A percentile compares a stretch with the other conserved stretches of the same genome.
phyloP scores from a whole-genome alignment of 2,329 filamentous ascomycete genomes.

The Bipolaris gigantea region DNA sequence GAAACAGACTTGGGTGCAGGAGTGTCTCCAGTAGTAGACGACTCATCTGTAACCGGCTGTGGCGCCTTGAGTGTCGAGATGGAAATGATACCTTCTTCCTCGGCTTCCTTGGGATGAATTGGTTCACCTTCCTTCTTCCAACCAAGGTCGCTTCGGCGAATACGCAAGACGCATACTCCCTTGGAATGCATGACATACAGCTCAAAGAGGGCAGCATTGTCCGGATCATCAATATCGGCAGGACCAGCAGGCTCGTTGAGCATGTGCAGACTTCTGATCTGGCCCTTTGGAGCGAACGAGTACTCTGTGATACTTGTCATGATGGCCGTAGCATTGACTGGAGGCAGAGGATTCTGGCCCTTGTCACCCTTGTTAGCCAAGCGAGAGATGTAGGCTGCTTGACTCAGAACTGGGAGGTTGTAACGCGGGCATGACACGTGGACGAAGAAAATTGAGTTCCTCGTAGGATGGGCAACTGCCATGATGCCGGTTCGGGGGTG shows the following conservation, averaged over 20 bases:
- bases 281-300: conserved; percentile 82
- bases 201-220: conserved; percentile 82
- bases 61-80: conserved; percentile 65
- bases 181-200: conserved; percentile 97
- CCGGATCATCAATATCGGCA: conserved; percentile 58
- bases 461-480: conserved; percentile 90
- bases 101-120: conserved; percentile 73
- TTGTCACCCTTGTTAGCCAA: conserved; percentile 58
- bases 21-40: conserved; percentile 45
- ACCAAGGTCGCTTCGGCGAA: conserved; percentile 87
- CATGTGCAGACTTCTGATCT: conserved; percentile 87
- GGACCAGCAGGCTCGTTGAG: conserved; percentile 68
- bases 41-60: conserved; percentile 36
- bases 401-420: conserved; percentile 75
- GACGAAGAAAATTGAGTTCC: conserved; percentile 96
- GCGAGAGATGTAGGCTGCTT: conserved; percentile 83
- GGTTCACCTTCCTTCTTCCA: conserved; percentile 93
- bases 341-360: conserved; percentile 66
- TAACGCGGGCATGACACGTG: conserved; percentile 95
- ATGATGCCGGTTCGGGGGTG: conserved; percentile 92
- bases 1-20: conserved; percentile 40
- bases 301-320: conserved; percentile 97
- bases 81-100: conserved; percentile 71
- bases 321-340: conserved; percentile 92
- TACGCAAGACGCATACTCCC: conserved; percentile 85